Base-by-base conservation (phyloP, 208 protist genomes). In the Jaenimonas drosophilae region DNA sequence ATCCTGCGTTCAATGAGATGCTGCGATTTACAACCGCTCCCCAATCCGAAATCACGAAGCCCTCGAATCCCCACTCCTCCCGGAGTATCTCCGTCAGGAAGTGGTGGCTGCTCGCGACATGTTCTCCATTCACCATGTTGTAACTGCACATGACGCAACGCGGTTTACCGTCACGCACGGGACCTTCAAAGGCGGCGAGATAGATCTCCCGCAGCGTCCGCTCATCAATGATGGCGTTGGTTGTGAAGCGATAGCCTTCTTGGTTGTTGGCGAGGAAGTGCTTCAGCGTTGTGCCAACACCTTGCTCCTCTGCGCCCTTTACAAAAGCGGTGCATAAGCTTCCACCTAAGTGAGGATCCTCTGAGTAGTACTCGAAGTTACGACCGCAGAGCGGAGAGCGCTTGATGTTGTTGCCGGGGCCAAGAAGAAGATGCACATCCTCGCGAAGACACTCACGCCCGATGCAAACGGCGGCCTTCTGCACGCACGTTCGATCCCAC, bases 11-110 rank as follows among this genome's bases (percentile, higher is more conserved):
- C 30, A 73, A 28, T 14, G 71, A 25, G 21, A 40, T 37, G 27
- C 30, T 47, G 25, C 63, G 73, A 42, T 52, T 61, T 53, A 81
- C 70, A 16, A 69, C 76, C 0, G 77, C 80, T 0, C 53, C 54
- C 76, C 77, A 84, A 41, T 83, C 73, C 17, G 46, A 49, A 37
- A 75, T 47, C n/a, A 76, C 57, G 27, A 60, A 65, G 25, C 72
- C 75, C 37, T 62, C 21, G 56, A 81, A 85, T 42, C 68, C 68
- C 29, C 73, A 51, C 21, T 45, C 20, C 9, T 31, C 55, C 54
- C 72, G 76, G 25, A 87, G 57, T 16, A 64, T 21, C 26, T 76
- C 64, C 6, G 39, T 27, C 23, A 45, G 36, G 26, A 80, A 29
- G 16, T 44, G 50, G 16, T 45, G 31, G 48, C 75, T 84, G 47